Evolutionary conservation across 352 stramenopile genomes (phyloP), one percentile per base, ranked within the genome.

Genomic region (Globisporangium okanoganense): DNA sequence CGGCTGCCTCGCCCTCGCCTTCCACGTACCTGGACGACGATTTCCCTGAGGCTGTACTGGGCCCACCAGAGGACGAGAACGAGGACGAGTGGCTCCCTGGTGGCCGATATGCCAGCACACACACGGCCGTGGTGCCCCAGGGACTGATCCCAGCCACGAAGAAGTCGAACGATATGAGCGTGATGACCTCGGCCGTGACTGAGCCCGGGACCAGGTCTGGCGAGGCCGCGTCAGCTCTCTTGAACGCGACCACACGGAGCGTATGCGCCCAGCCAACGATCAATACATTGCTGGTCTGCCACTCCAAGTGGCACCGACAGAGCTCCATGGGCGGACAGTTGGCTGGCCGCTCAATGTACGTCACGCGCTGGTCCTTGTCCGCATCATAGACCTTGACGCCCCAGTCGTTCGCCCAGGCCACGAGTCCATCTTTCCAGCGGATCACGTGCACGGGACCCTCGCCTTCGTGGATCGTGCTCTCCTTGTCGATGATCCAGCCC

Each of bases 401-500:
- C 82, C 82, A 94, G 61, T 94, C 85, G 56, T 94, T 94, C 1
- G 82, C 85, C 85, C 85, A 94, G 8, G 85, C 85, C 2, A 94
- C 72, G 9, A 94, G 73, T 3, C 83, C 77, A 4, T 87, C 71
- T 27, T 86, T 85, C 81, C 84, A 94, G n/a, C 80, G 79, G 64
- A 94, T 94, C 9, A 72, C 64, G 51, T 94, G 85, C 56, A 94
- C 80, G 0, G 85, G 81, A 0, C 85, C 85, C 76, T 94, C 85
- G 1, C 85, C 85, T 65, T 94, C 85, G 57, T 94, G 85, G 10
- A 94, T 70, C 0, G 85, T 94, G 54, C 63, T 88, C 65, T 94
- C 85, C 66, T 92, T 90, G 70, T 94, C 85, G 61, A 94, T 87
- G 64, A 94, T 92, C 85, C 85, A 94, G 3, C 85, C 85, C 60